Percentiles rank a stretch among this genome's conserved stretches.
Evolutionary conservation across 768 basidiomycete genomes (phyloP).

Genomic region (Agrocybe pediades): DNA sequence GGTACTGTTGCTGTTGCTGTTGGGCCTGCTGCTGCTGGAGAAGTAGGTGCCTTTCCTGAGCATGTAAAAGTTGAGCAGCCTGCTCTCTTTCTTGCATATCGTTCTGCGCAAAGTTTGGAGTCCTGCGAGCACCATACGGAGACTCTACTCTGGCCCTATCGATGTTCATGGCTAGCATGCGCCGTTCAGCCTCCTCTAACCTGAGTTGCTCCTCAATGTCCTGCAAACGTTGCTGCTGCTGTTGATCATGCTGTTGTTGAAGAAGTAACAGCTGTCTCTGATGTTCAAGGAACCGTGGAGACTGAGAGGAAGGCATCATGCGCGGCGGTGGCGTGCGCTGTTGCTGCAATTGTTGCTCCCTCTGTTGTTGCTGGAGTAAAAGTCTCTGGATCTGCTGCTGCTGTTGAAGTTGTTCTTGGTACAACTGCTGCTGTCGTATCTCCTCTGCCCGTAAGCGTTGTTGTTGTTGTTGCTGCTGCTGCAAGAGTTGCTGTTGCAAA

Average conservation of each 20-base stretch:
- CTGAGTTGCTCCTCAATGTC: constrained; percentile 67
- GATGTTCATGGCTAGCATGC: constrained; percentile 49
- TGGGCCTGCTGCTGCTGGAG: constrained; percentile 23
- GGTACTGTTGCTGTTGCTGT: constrained; percentile 53
- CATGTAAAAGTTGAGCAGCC: constrained; percentile 30
- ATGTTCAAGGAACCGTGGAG: constrained; percentile 79
- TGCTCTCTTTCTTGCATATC: constrained; percentile 53
- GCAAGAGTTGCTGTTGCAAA: constrained; percentile 28
- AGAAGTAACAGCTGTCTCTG: constrained; percentile 69
- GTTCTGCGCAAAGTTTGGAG: constrained; percentile 30
- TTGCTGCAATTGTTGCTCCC: constrained; percentile 40
- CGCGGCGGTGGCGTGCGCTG: constrained; percentile 71
- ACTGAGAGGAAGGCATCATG: constrained; percentile 73
- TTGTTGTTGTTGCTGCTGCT: constrained; percentile 34
- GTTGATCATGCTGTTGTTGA: constrained; percentile 59
- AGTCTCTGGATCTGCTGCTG: constrained; percentile 38
- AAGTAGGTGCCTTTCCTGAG: constrained; percentile 12
- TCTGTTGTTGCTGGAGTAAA: constrained; percentile 45
- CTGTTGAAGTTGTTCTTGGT: constrained; percentile 30
- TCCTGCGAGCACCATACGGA: constrained; percentile 19
- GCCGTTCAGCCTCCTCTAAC: constrained; percentile 67
- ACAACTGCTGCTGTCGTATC: constrained; percentile 37
- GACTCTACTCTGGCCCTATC: constrained; percentile 23
- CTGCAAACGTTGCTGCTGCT: constrained; percentile 52
- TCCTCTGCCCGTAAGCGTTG: constrained; percentile 25